Evolutionary conservation across 176 grass and related monocot genomes (phyloP).

Genomic region (bread wheat (Triticum aestivum)): IWGSC_CS_RefSeq_v2.1 NC_057802.1:104547114-104547613

Average conservation of each 20-base stretch:
- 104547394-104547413: neutral
- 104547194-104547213: neutral
- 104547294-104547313: neutral
- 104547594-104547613: conserved; percentile 8
- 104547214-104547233: neutral
- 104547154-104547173: no score
- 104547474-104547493: neutral
- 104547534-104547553: conserved; percentile 79
- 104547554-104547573: conserved; percentile 88
- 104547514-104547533: conserved; percentile 59
- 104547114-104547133: no score
- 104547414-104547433: neutral
- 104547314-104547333: neutral
- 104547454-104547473: neutral
- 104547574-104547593: conserved; percentile 75
- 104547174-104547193: neutral
- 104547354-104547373: neutral
- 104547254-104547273: neutral
- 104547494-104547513: neutral
- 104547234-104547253: neutral
- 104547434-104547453: neutral
- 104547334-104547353: neutral
- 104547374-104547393: neutral
- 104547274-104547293: neutral
- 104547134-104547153: no score